A percentile compares a stretch with the other conserved stretches of the same genome.
Evolutionary conservation across 371 early-diverging fungal species (phyloP).

Genomic region (Lichtheimia hyalospora): DNA sequence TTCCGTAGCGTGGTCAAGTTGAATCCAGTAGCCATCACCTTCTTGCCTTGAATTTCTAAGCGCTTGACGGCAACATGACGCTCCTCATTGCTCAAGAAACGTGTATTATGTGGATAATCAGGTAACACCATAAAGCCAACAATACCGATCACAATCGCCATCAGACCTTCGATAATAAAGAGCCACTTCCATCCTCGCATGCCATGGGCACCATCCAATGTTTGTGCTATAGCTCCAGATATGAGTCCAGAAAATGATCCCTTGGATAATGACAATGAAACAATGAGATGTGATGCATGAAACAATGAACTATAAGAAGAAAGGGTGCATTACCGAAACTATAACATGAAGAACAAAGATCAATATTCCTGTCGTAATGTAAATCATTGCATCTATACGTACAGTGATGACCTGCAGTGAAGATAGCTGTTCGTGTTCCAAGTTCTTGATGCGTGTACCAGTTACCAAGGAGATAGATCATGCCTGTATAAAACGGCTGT

Average conservation of each 20-base stretch:
- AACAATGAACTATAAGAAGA: too few relatives aligned
- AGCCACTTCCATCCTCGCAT: conserved; percentile 64
- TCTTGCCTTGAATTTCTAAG: conserved; percentile 42
- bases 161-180: conserved; percentile 57
- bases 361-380: too few relatives aligned
- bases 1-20: conserved; percentile 29
- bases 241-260: conserved; percentile 30
- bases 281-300: conserved; percentile 4
- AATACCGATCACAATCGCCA: conserved; percentile 42
- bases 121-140: conserved; percentile 55
- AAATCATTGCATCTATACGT: conserved; percentile 5
- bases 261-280: neutral
- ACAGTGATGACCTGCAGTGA: conserved; percentile 61
- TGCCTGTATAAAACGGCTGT: conserved; percentile 72
- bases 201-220: conserved; percentile 41
- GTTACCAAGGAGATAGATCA: conserved; percentile 68
- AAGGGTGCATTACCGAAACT: too few relatives aligned
- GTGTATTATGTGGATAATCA: conserved; percentile 53
- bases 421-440: conserved; percentile 68
- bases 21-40: conserved; percentile 14
- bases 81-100: conserved; percentile 52
- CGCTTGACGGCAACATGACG: conserved; percentile 49
- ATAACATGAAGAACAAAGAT: too few relatives aligned
- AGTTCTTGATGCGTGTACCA: conserved; percentile 82
- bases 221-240: conserved; percentile 35